Percentiles rank a stretch among this genome's conserved stretches.
Conservation (phyloP, 1,139 yeast genomes). For the Protomyces lactucae-debilis region DNA sequence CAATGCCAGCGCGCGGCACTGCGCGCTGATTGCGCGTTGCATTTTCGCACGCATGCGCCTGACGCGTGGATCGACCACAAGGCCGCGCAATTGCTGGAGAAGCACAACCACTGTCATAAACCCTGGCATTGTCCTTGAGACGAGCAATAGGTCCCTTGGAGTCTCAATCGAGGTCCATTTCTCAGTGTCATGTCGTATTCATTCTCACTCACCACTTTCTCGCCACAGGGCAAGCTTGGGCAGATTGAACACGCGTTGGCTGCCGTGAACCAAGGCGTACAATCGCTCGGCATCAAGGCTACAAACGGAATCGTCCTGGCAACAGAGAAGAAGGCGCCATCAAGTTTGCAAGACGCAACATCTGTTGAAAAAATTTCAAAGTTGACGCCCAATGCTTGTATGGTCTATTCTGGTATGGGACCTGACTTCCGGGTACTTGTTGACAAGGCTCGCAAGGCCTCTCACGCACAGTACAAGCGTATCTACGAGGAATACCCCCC, state of each 20-base stretch:
- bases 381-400: conserved; percentile 92
- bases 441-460: conserved; percentile 86
- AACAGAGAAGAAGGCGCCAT: conserved; percentile 85
- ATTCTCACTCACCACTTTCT: conserved; percentile 90
- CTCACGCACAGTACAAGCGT: conserved; percentile 89
- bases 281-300: conserved; percentile 92
- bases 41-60: too few relatives aligned
- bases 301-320: conserved; percentile 96
- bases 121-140: too few relatives aligned
- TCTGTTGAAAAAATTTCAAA: conserved; percentile 72
- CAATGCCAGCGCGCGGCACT: too few relatives aligned
- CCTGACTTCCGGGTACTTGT: conserved; percentile 95
- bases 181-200: conserved; percentile 51
- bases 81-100: background rate
- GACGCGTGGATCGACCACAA: background rate
- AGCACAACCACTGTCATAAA: background rate
- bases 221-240: conserved; percentile 95
- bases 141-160: too few relatives aligned
- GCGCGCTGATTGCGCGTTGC: too few relatives aligned
- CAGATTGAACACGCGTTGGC: conserved; percentile 97
- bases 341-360: conserved; percentile 69
- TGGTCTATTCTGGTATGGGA: conserved; percentile 98
- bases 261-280: conserved; percentile 97
- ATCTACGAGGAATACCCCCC: conserved; percentile 96
- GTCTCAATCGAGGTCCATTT: background rate